These are phyloP conservation scores for Rhododendron williamsianum DNA, from an alignment of 148 eudicot genomes.

Conservation along the genomic window DNA sequence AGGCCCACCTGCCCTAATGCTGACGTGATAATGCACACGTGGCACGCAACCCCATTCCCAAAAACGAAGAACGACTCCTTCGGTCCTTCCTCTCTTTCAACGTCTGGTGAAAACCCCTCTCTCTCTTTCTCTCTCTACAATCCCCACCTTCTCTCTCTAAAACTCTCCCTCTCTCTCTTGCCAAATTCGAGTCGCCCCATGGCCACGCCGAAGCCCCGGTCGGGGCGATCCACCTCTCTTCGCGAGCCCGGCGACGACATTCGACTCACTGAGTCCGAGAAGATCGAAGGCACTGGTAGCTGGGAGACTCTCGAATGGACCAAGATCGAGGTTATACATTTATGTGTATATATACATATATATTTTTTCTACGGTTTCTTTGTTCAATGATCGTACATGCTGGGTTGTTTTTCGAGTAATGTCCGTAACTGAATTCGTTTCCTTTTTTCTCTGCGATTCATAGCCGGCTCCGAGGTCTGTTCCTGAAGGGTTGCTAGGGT, in stretches of 20 bases:
- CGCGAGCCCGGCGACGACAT: slow-evolving; percentile 29
- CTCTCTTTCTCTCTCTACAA: neutral
- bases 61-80: neutral
- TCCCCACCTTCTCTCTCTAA: neutral
- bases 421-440: slow-evolving; percentile 6
- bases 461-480: slow-evolving; percentile 60
- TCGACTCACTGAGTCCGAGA: slow-evolving; percentile 55
- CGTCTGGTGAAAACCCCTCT: neutral
- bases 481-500: slow-evolving; percentile 50
- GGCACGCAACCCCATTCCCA: neutral
- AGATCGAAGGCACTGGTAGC: slow-evolving; percentile 60
- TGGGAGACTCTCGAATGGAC: slow-evolving; percentile 94
- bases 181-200: slow-evolving; percentile 19
- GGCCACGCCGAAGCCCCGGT: slow-evolving; percentile 39
- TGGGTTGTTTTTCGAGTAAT: neutral
- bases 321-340: slow-evolving; percentile 52
- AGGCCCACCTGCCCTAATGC: neutral
- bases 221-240: slow-evolving; percentile 27
- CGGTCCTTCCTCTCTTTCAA: neutral
- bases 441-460: neutral
- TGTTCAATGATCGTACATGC: neutral
- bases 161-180: neutral
- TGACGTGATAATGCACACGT: neutral
- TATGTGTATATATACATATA: neutral
- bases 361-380: neutral